Evolutionary conservation across 164 flowering plant genomes (phyloP), one percentile per base, ranked within the genome.

Genomic region (Magnolia officinalis): DNA sequence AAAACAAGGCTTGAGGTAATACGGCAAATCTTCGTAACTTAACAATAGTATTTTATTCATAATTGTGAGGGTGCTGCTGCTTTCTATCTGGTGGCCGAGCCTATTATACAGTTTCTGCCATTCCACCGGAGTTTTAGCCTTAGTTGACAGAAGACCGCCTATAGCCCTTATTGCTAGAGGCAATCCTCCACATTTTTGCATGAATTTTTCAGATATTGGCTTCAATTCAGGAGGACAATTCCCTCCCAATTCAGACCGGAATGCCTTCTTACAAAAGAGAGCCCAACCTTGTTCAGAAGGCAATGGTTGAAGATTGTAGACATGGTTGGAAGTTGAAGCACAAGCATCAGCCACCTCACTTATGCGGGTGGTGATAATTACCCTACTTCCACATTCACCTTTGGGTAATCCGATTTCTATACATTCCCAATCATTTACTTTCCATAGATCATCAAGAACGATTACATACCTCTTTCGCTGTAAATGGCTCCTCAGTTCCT

Each of bases 401-500:
- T 75, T 80, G 0, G 90, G 88, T 67, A 89, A 69, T 9, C 84
- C 87, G 7, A 73, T 77, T 19, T 50, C 67, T 49, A 89, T 81
- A 45, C 73, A 67, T 14, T 5, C 21, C 91, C 91, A 89, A 84
- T 85, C 82, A 4, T 71, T 18, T n/a, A 59, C 26, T 20, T 85
- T 77, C 88, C 88, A 86, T 19, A 87, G 86, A 74, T 89, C 88
- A 67, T 89, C 91, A 80, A 86, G 71, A 45, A 86, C 90, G 67
- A 89, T 69, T 74, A 87, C 29, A 64, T 79, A 87, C 81, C 81
- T 82, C 85, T 86, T 86, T 0, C 84, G 82, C 71, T 55, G 65
- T 26, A 87, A 85, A 67, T 79, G 78, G 20, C 79, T 80, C 13
- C 84, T 73, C 26, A 87, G 84, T 74, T 83, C 81, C 82, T 72